Evolutionary conservation across 352 stramenopile species (phyloP), one percentile per base, ranked within the genome.

Genomic region (Phytopythium kandeliae): DNA sequence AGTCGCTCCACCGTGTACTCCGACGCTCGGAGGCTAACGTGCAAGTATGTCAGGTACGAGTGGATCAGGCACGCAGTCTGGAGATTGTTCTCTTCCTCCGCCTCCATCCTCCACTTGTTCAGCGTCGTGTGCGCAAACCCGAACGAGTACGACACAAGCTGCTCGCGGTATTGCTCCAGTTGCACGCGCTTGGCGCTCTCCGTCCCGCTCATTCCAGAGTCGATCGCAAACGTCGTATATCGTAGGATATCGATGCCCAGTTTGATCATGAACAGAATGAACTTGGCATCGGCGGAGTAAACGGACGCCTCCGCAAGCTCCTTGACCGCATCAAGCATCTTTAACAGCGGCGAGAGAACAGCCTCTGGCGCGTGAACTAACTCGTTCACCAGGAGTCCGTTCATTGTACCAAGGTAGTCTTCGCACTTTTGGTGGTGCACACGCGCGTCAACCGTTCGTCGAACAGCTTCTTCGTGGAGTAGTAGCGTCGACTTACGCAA

Each of bases 301-400:
- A 95, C 81, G 0, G 81, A 92, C 13, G 79, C 79, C 47, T 92
- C 79, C 2, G 77, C 78, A 31, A 95, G 74, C 50, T 95, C 84
- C 26, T 79, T 84, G 42, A 92, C 82, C 11, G 78, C 80, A 21
- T 89, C 57, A 13, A 96, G 54, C 74, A 96, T 93, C 35, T 83
- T 80, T n/a, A 95, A 37, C 13, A 95, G 51, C 9, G 86, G 79
- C 12, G 60, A 41, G 28, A 94, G 47, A 35, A 92, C 68, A 24
- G 83, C 93, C 57, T 98, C 89, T 28, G 97, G 96, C 7, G 90
- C 95, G 66, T 98, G 97, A 15, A 95, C 77, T 42, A 99, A 85
- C 60, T 99, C 97, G 63, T 99, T 99, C 46, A 99, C 89, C 13
- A 99, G 72, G 22, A 98, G 90, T 4, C 96, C 97, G 51, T 97